Evolutionary conservation across 78 protist species (phyloP).

Genomic region (Blattamonas nauphoetae): DNA sequence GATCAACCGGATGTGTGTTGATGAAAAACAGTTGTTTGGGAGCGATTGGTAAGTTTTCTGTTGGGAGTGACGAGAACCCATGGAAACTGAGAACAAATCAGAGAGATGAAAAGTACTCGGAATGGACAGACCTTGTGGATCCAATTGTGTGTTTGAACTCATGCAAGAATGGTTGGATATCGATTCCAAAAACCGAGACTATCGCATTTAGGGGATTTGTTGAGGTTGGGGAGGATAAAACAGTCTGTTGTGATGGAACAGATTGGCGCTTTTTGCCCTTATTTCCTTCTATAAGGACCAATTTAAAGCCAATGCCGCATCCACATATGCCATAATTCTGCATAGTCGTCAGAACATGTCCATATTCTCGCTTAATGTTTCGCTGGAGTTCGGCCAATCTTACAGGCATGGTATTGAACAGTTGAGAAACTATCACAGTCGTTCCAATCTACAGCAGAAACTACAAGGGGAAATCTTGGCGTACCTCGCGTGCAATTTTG

Average conservation of each 20-base stretch:
- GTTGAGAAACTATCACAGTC: slow-evolving; percentile 34
- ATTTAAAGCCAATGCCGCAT: not conserved
- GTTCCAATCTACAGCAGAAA: slow-evolving; percentile 48
- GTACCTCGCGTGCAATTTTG: not conserved
- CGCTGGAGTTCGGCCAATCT: slow-evolving; percentile 48
- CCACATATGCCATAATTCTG: slow-evolving; percentile 58
- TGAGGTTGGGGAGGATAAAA: no score
- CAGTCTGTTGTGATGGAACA: no score
- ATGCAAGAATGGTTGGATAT: no score
- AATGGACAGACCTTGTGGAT: no score
- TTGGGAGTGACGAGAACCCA: slow-evolving; percentile 5
- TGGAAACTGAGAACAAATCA: no score
- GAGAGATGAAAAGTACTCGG: no score
- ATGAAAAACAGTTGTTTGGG: slow-evolving; percentile 49
- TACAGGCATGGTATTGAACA: slow-evolving; percentile 66
- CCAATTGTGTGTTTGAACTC: no score
- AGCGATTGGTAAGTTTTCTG: slow-evolving; percentile 38
- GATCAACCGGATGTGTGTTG: slow-evolving; percentile 71
- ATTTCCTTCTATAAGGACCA: no score
- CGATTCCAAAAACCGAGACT: no score
- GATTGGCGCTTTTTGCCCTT: no score
- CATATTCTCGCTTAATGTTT: slow-evolving; percentile 46
- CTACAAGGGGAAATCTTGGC: not conserved
- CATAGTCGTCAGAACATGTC: slow-evolving; percentile 14
- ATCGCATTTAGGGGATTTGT: no score